Conservation (phyloP, 805 yeast species). For the Hanseniaspora singularis region DNA sequence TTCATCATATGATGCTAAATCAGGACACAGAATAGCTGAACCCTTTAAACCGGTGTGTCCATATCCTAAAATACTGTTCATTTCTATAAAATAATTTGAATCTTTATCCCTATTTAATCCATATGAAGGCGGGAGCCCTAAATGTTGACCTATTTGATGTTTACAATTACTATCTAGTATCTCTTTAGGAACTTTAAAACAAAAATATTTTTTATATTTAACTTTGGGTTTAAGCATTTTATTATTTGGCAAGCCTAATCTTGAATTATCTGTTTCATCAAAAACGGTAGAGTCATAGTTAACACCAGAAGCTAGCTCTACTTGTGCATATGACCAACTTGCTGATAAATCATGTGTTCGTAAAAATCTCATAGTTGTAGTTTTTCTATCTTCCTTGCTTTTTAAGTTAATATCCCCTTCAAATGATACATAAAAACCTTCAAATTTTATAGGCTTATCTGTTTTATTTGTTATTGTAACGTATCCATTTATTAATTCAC, state of each 20-base stretch:
- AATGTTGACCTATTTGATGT: conserved; percentile 29
- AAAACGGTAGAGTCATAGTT: conserved; percentile 34
- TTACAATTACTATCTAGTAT: conserved; percentile 42
- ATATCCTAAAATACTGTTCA: conserved; percentile 19
- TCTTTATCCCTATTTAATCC: conserved; percentile 21
- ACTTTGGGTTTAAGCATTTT: conserved; percentile 36
- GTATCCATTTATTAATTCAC: conserved; percentile 44
- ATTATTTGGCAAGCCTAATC: conserved; percentile 34
- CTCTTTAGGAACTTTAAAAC: conserved; percentile 42
- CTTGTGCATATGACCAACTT: conserved; percentile 34
- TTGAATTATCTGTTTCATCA: conserved; percentile 23
- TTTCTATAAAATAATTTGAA: background rate
- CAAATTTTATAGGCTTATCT: conserved; percentile 36
- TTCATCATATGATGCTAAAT: conserved; percentile 23
- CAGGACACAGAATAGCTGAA: conserved; percentile 41
- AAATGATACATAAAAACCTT: conserved; percentile 44
- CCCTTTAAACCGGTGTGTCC: conserved; percentile 42
- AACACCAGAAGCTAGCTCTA: conserved; percentile 18
- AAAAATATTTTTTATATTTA: conserved; percentile 43
- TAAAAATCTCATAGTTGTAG: conserved; percentile 29
- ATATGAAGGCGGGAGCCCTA: conserved; percentile 31
- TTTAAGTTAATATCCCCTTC: conserved; percentile 37
- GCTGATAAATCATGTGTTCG: conserved; percentile 43
- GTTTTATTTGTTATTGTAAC: conserved; percentile 34
- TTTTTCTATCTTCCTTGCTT: conserved; percentile 17